Evolutionary conservation across 2,329 filamentous ascomycete species (phyloP), one percentile per base, ranked within the genome.

Genomic region (Fusarium tuaranense): DNA sequence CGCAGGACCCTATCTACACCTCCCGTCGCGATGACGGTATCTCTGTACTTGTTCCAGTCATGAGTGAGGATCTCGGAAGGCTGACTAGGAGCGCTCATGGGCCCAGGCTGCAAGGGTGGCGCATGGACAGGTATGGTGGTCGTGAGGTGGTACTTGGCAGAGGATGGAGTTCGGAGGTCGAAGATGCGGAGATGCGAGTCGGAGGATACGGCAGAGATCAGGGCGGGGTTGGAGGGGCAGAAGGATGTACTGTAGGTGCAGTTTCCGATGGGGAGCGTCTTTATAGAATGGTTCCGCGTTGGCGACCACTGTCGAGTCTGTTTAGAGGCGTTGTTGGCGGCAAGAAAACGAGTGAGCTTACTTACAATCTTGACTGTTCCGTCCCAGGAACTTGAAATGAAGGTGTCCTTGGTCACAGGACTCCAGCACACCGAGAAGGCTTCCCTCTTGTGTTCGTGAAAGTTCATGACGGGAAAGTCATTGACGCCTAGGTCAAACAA

Each of bases 11-110:
- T 90, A 82, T 99, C 97, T 5, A 98, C 97, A 65, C 97, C 96
- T 1, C 91, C 97, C 0, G 95, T 95, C 0, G 97, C 97, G 65
- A 99, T 86, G 30, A 98, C 87, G 0, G 92, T 93, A 75, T 95
- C 91, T 44, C 93, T 90, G 84, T 99, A 99, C 84, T 99, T 99
- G 86, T 99, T 99, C 97, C 97, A 99, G 83, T 99, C 97, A 84
- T 98, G 97, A 0, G 95, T 98, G 36, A 99, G 89, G 41, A 94
- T 91, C 86, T 99, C 97, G 12, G 91, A 88, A 0, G 95, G 95
- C n/a, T 91, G 86, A 36, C 82, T 83, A 38, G 84, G 81, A 84
- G 85, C 60, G 79, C 82, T 68, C 75, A 80, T 32, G 73, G 76
- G 36, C 8, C 77, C 80, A 18, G 32, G 84, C 13, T 86, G 83